A percentile compares a stretch with the other conserved stretches of the same genome.
phyloP scores from a whole-genome alignment of 768 basidiomycete species.

The Lactifluus pinguis region DNA sequence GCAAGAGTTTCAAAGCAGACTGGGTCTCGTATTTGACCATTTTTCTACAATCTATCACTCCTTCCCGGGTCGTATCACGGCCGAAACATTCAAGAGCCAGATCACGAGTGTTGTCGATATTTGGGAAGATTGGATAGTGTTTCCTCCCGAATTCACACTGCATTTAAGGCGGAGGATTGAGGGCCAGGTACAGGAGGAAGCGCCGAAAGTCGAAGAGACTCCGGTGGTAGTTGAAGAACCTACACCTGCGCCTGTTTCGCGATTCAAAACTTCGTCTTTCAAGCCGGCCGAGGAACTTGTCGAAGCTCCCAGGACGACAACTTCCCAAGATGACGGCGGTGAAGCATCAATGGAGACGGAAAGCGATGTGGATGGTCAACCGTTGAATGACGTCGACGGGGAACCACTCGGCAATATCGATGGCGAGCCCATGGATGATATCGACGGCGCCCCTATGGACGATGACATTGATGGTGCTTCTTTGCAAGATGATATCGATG shows the following conservation, averaged over 20 bases:
- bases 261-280: conserved; percentile 75
- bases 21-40: conserved; percentile 95
- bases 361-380: conserved; percentile 45
- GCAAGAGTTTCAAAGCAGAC: conserved; percentile 82
- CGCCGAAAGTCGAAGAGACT: conserved; percentile 14
- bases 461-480: conserved; percentile 20
- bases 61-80: conserved; percentile 92
- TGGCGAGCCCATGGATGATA: conserved; percentile 25
- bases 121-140: conserved; percentile 99
- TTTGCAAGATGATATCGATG: conserved; percentile 20
- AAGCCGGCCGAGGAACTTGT: conserved; percentile 49
- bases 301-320: conserved; percentile 21
- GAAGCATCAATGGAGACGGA: conserved; percentile 35
- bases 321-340: conserved; percentile 29
- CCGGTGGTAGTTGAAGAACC: conserved; percentile 26
- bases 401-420: conserved; percentile 30
- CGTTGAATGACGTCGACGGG: conserved; percentile 39
- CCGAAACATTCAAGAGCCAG: conserved; percentile 92
- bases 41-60: conserved; percentile 90
- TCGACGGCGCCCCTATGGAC: conserved; percentile 37
- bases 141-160: conserved; percentile 75
- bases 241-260: conserved; percentile 32
- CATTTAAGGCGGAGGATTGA: conserved; percentile 70
- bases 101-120: conserved; percentile 84
- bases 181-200: conserved; percentile 35